Percentiles rank a stretch among this genome's conserved stretches.
Conservation (phyloP, 805 yeast genomes). For the Debaryomyces castellii region DNA sequence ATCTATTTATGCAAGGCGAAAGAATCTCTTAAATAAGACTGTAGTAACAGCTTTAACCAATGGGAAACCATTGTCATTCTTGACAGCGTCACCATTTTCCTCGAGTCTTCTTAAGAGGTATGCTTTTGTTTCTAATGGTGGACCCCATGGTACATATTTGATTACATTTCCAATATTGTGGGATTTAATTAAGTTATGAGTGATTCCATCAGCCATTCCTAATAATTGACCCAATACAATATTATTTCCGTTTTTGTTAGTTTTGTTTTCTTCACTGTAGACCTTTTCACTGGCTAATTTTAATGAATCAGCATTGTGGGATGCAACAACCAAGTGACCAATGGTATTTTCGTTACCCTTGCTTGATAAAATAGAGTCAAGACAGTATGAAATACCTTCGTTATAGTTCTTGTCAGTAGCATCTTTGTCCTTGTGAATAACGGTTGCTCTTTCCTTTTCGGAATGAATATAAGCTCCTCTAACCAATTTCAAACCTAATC, state of each 20-base stretch:
- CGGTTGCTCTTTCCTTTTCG: constrained; percentile 65
- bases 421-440: constrained; percentile 72
- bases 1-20: constrained; percentile 3
- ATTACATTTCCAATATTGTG: constrained; percentile 72
- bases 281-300: constrained; percentile 64
- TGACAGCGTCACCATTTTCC: constrained; percentile 94
- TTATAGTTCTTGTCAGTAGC: constrained; percentile 82
- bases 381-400: constrained; percentile 60
- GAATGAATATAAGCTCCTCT: constrained; percentile 96
- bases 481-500: constrained; percentile 84
- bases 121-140: constrained; percentile 89
- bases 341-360: constrained; percentile 47
- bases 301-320: constrained; percentile 84
- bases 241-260: constrained; percentile 43
- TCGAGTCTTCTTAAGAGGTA: constrained; percentile 85
- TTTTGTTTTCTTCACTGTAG: constrained; percentile 14
- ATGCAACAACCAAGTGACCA: constrained; percentile 85
- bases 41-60: constrained; percentile 53
- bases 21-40: constrained; percentile 25
- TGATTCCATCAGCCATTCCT: constrained; percentile 94
- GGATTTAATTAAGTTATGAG: constrained; percentile 66
- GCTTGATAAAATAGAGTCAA: constrained; percentile 54
- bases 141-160: constrained; percentile 98
- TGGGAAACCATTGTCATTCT: constrained; percentile 79
- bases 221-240: constrained; percentile 86